A percentile compares a stretch with the other conserved stretches of the same genome.
phyloP scores from a whole-genome alignment of 306 rosid species.

The Herpetospermum pedunculosum region DNA sequence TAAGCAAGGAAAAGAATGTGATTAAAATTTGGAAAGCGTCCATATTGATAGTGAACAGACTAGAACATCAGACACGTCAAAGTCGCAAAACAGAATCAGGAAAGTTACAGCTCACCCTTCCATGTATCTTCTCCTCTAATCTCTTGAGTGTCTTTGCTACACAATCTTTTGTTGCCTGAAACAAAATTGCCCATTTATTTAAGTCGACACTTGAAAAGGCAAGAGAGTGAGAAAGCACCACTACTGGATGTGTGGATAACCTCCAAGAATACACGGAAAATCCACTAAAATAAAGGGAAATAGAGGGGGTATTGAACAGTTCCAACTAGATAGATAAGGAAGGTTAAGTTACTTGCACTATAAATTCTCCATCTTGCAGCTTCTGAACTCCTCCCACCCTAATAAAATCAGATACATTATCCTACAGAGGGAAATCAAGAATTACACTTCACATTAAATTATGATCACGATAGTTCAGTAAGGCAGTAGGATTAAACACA shows the following conservation, averaged over 20 bases:
- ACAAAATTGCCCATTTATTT: constrained; percentile 7
- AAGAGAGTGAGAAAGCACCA: background rate
- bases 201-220: background rate
- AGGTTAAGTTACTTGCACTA: constrained; percentile 64
- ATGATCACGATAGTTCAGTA: constrained; percentile 3
- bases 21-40: constrained; percentile 21
- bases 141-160: constrained; percentile 97
- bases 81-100: background rate
- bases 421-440: constrained; percentile 42
- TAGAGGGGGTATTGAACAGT: background rate
- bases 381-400: constrained; percentile 96
- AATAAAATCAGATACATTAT: constrained; percentile 90
- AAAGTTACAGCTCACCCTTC: constrained; percentile 45
- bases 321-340: background rate
- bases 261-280: background rate
- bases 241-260: background rate
- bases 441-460: constrained; percentile 19
- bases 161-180: constrained; percentile 97
- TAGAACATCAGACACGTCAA: background rate
- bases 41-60: background rate
- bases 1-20: constrained; percentile 24
- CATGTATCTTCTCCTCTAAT: constrained; percentile 93
- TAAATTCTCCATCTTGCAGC: constrained; percentile 96
- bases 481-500: constrained; percentile 3
- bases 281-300: background rate